Base-by-base conservation (phyloP, 495 filamentous ascomycete genomes). In the Aspergillus kassunensis region DNA sequence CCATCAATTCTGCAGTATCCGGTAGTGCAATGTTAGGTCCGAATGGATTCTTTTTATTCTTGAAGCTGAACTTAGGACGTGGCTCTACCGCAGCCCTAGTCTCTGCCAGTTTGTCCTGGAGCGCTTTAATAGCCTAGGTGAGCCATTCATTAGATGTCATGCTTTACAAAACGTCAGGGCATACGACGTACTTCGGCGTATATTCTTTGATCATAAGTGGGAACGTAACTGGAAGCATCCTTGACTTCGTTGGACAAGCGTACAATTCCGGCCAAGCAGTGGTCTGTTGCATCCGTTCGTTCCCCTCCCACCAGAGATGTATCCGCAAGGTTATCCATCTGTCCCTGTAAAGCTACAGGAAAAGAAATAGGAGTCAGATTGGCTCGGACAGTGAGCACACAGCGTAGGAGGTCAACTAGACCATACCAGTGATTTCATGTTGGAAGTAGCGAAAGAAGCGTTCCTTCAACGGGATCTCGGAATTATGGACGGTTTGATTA, bases 371-470 rank as follows among this genome's bases (percentile, higher is more conserved):
- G 48, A 33, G 49, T 51, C 54, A 62, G 52, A 44, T 36, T 47
- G 47, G 61, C 41, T 50, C 49, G 35, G 54, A 37, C 35, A 48
- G 19, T 27, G 37, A 37, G 42, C 36, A 46, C 39, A 54, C 40
- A 56, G 42, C 34, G 53, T 51, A 51, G 29, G 20, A 39, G 31
- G 52, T 41, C 51, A 29, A 24, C 25, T 49, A 46, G 55, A 46
- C 46, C 61, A 58, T 75, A 89, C 88, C 77, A 12, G 80, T 82
- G 54, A 86, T 83, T 65, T 85, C 80, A 65, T 82, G 77, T 52
- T 87, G 85, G 56, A 92, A 93, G 63, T 87, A 83, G 54, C 82
- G 82, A 64, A 89, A 89, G 74, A 95, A 92, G 8, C 78, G 77
- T 58, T 88, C 85, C 44, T 89, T 91, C 39, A 83, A 63, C 7